Percentiles rank a stretch among this genome's conserved stretches.
Conservation (phyloP, 164 flowering plant species). For the Macadamia tetraphylla region DNA sequence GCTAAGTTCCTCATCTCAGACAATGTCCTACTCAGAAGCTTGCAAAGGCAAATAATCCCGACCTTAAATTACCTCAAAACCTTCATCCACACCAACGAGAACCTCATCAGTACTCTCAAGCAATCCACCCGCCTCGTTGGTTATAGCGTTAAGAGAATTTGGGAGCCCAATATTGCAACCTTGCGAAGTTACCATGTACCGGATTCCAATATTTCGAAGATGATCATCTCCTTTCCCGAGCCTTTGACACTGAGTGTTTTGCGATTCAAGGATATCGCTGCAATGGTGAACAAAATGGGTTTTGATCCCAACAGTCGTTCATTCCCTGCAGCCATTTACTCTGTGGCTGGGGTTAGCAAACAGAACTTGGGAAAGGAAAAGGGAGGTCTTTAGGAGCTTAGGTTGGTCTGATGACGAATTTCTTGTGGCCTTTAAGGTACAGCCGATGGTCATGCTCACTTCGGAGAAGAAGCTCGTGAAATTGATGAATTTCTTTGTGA, state of each 20-base stretch:
- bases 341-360: background rate
- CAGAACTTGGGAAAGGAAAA: slow-evolving; percentile 4
- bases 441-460: slow-evolving; percentile 1
- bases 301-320: slow-evolving; percentile 1
- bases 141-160: background rate
- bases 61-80: background rate
- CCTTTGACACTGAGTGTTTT: background rate
- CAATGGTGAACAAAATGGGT: background rate
- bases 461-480: slow-evolving; percentile 11
- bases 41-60: slow-evolving; percentile 7
- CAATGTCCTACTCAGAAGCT: background rate
- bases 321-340: background rate
- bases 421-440: background rate
- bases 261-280: background rate
- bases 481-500: slow-evolving; percentile 4
- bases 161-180: background rate
- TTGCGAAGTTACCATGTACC: slow-evolving; percentile 2
- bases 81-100: background rate
- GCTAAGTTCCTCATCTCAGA: background rate
- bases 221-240: background rate
- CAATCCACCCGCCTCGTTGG: background rate
- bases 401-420: background rate
- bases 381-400: background rate
- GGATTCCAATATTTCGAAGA: background rate
- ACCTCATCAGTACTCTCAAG: background rate